These are phyloP conservation scores for Leishmania aethiopica DNA, from an alignment of 208 protist species.

Conservation along the genomic window DNA sequence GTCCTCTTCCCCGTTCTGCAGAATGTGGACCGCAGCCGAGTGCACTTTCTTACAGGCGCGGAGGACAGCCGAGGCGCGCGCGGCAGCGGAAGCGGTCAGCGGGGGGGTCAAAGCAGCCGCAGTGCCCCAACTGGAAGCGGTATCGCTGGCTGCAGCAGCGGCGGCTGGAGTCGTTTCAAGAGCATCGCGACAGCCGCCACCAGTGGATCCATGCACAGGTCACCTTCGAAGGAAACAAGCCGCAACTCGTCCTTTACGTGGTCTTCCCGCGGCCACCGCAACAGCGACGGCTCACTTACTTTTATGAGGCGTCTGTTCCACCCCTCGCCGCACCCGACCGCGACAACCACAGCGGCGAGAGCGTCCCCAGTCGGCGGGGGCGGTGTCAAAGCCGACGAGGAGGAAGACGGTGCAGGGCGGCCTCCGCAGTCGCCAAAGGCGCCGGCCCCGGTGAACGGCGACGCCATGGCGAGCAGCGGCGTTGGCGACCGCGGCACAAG, in stretches of 20 bases:
- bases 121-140: neutral
- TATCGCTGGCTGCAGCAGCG: neutral
- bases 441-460: neutral
- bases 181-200: constrained; percentile 9
- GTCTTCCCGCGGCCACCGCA: neutral
- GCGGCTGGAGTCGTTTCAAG: constrained; percentile 12
- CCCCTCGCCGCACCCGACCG: constrained; percentile 1
- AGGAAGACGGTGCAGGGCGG: neutral
- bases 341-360: neutral
- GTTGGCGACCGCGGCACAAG: neutral
- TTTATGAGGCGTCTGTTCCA: constrained; percentile 31
- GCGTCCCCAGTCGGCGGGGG: neutral
- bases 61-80: constrained; percentile 8
- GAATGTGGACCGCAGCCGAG: constrained; percentile 31
- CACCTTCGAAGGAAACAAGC: constrained; percentile 4
- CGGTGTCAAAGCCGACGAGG: neutral
- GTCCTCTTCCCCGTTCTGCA: constrained; percentile 65
- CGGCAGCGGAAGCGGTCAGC: neutral
- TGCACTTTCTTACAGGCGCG: constrained; percentile 26
- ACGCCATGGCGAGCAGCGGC: neutral
- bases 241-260: constrained; percentile 22
- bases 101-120: constrained; percentile 1
- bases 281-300: constrained; percentile 18
- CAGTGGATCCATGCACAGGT: neutral
- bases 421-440: neutral